A percentile compares a stretch with the other conserved stretches of the same genome.
Conservation (phyloP, 139 green algal species). For the Astrephomene gubernaculifera region DNA sequence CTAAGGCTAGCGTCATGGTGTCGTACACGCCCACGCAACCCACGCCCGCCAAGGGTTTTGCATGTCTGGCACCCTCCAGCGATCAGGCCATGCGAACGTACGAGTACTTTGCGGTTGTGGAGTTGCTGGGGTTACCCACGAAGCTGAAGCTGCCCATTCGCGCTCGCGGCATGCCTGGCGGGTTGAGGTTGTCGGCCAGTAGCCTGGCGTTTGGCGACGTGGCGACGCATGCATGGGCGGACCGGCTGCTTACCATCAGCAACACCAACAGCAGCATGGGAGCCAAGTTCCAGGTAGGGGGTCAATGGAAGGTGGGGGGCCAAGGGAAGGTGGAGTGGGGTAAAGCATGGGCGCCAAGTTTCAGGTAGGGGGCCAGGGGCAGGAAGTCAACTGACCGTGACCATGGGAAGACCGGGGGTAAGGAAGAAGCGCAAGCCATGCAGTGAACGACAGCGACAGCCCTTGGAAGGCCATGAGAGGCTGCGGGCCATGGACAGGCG, state of each 20-base stretch:
- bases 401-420: background rate
- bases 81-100: constrained; percentile 47
- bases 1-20: constrained; percentile 38
- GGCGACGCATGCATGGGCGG: constrained; percentile 49
- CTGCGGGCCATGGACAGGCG: too few relatives aligned
- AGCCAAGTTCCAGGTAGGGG: constrained; percentile 27
- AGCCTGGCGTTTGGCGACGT: constrained; percentile 60
- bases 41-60: constrained; percentile 46
- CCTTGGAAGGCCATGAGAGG: too few relatives aligned
- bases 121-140: constrained; percentile 37
- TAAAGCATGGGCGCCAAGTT: background rate
- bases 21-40: constrained; percentile 45
- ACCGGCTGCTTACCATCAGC: constrained; percentile 56
- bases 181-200: constrained; percentile 13
- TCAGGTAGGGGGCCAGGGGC: background rate
- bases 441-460: too few relatives aligned
- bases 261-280: constrained; percentile 58
- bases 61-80: background rate
- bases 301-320: background rate
- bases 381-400: background rate
- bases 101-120: constrained; percentile 56
- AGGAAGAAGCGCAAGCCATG: background rate
- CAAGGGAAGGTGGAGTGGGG: background rate
- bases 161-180: constrained; percentile 38
- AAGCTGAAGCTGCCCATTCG: constrained; percentile 60